phyloP scores from a whole-genome alignment of 2,329 filamentous ascomycete genomes.

The Talaromyces rugulosus region DNA sequence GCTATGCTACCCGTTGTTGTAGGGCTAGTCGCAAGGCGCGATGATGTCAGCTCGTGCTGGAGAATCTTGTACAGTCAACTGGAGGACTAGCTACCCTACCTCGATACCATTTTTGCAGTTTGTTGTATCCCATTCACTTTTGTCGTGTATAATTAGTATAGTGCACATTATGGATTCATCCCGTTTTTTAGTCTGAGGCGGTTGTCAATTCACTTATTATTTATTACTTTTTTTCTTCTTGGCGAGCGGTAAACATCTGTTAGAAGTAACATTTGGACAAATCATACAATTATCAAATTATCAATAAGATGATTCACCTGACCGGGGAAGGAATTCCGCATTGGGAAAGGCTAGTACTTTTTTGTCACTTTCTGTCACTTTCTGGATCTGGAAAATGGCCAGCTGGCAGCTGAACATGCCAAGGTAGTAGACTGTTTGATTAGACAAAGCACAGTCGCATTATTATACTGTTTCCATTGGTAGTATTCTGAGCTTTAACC shows the following conservation, averaged over 20 bases:
- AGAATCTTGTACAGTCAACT: conserved; percentile 3
- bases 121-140: conserved; percentile 3
- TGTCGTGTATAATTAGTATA: conserved; percentile 3
- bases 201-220: not conserved
- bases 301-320: too few species aligned
- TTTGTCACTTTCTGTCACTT: not conserved
- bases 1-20: not conserved
- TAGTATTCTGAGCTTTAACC: not conserved
- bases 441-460: not conserved
- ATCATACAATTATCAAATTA: too few species aligned
- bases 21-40: not conserved
- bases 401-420: not conserved
- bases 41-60: not conserved
- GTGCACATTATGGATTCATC: not conserved
- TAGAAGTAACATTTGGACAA: too few species aligned
- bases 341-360: too few species aligned
- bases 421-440: too few species aligned
- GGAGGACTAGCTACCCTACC: conserved; percentile 5
- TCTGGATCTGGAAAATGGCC: not conserved
- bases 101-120: conserved; percentile 6
- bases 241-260: too few species aligned
- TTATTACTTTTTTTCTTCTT: not conserved
- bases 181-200: not conserved
- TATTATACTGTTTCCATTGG: not conserved
- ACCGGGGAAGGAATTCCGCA: too few species aligned